Evolutionary conservation across 148 eudicot species (phyloP), one percentile per base, ranked within the genome.

Genomic region (Fagopyrum homotropicum): DNA sequence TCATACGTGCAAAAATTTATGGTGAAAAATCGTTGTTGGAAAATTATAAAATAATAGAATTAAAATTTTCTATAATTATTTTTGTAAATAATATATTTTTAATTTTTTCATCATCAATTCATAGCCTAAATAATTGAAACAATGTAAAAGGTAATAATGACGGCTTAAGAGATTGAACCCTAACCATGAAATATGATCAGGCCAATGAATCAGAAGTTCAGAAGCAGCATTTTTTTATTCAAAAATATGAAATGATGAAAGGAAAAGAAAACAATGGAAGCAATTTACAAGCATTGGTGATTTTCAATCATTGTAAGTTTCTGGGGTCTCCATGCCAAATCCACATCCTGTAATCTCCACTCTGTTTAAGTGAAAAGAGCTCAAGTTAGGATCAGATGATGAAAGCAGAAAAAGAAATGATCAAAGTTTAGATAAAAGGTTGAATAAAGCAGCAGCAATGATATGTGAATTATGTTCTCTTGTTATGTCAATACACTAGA

Each of bases 281-380:
- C 15, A 3, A 40, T n/a, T 40, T 64, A 66, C 47, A 29, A 16
- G 63, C 22, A 61, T 40, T 40, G 47, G 70, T 66, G 9, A 35
- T 66, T 45, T 40, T 66, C 71, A 66, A 66, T 43, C 45, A 43
- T 66, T 40, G 54, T 7, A 47, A 6, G 77, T 44, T 73, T 78
- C 87, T 14, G 93, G 93, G 52, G 84, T 80, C 75, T 84, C 88
- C 97, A 93, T 90, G 19, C 98, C 98, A 77, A 91, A 93, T 76
- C 98, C 98, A 69, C 84, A 85, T 80, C 79, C 85, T 16, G 73
- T 85, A 77, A 48, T 89, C 82, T 89, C 93, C 40, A 93, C 89
- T 85, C 96, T 91, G 97, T 78, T 73, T 30, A 26, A 68, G 43
- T 3, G 22, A 64, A 51, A 16, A 30, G 16, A 11, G 48, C 11